Evolutionary conservation across 2,329 filamentous ascomycete species (phyloP), one percentile per base, ranked within the genome.

Genomic region (Cucurbitaria berberidis): DNA sequence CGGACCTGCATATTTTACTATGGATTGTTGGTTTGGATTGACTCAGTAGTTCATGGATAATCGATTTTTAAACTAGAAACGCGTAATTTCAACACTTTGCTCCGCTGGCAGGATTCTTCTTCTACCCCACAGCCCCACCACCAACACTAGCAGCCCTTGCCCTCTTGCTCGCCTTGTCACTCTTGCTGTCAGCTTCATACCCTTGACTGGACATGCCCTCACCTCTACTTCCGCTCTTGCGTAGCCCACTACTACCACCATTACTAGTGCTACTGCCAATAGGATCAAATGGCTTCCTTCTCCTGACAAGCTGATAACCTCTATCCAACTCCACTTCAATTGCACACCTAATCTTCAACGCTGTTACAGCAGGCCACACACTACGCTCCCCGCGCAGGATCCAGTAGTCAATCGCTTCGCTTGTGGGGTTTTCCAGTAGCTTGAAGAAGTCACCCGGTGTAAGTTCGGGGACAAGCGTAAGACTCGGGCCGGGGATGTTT

Each of bases 281-380:
- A 50, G 43, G 77, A 53, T 77, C 74, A 49, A 74, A 70, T 16
- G 75, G 76, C 60, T 77, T 78, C 42, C 75, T 48, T 43, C 88
- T 83, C 55, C 91, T 81, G 0, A 93, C 89, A 51, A 89, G 80
- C 74, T 96, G 90, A 73, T 96, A 97, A 0, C 90, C 89, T 41
- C 87, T 81, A 72, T 97, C 93, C 10, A 98, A 80, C 70, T 96
- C 92, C 49, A 92, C 88, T 74, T 98, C 93, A 7, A 98, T 84
- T 4, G 88, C 89, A 73, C 91, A 95, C 6, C 93, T 81, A 6
- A 96, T 87, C 64, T 89, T 88, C 56, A 98, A 76, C 13, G 92
- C 91, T 27, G 87, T 87, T 3, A 96, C 86, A 2, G 91, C 90
- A 0, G 93, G 93, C 93, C 93, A 98, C 0, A 96, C 91, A 61